phyloP scores from a whole-genome alignment of 1,139 yeast species.

The Saccharomyces hybrid region DNA sequence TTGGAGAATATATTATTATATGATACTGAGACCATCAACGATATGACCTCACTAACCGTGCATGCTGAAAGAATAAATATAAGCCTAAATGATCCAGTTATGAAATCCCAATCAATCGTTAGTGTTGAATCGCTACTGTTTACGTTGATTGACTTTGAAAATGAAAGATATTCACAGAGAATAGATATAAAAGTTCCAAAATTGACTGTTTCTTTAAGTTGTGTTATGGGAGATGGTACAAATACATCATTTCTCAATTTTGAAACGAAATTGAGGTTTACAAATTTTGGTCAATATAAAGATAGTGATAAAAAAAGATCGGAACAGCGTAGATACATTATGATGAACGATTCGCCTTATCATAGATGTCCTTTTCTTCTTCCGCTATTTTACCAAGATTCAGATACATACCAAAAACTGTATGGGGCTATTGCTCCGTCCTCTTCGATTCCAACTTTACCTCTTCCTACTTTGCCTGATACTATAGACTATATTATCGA shows the following conservation, averaged over 20 bases:
- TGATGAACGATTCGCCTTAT: slow-evolving; percentile 71
- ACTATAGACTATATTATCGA: slow-evolving; percentile 38
- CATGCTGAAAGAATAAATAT: slow-evolving; percentile 28
- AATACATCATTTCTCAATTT: slow-evolving; percentile 30
- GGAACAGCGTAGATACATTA: slow-evolving; percentile 58
- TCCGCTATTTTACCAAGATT: slow-evolving; percentile 41
- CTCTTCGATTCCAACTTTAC: slow-evolving; percentile 55
- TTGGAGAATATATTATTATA: slow-evolving; percentile 63
- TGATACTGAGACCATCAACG: slow-evolving; percentile 52
- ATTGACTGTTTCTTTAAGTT: slow-evolving; percentile 28
- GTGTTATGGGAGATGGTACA: slow-evolving; percentile 15
- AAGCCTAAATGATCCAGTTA: slow-evolving; percentile 29
- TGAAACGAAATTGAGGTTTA: slow-evolving; percentile 49
- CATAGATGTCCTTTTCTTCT: slow-evolving; percentile 71
- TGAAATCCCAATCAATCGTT: slow-evolving; percentile 27
- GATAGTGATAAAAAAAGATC: slow-evolving; percentile 42
- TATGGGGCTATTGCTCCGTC: slow-evolving; percentile 54
- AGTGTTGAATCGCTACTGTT: slow-evolving; percentile 38
- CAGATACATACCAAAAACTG: slow-evolving; percentile 38
- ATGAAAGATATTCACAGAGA: slow-evolving; percentile 53
- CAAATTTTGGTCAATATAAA: slow-evolving; percentile 53
- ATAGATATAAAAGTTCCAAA: slow-evolving; percentile 45
- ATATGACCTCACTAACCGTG: slow-evolving; percentile 51
- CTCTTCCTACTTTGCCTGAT: slow-evolving; percentile 49
- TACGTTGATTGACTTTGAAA: slow-evolving; percentile 61